Evolutionary conservation across 2,329 filamentous ascomycete genomes (phyloP), one percentile per base, ranked within the genome.

Genomic region (Simplicillium sp.): DNA sequence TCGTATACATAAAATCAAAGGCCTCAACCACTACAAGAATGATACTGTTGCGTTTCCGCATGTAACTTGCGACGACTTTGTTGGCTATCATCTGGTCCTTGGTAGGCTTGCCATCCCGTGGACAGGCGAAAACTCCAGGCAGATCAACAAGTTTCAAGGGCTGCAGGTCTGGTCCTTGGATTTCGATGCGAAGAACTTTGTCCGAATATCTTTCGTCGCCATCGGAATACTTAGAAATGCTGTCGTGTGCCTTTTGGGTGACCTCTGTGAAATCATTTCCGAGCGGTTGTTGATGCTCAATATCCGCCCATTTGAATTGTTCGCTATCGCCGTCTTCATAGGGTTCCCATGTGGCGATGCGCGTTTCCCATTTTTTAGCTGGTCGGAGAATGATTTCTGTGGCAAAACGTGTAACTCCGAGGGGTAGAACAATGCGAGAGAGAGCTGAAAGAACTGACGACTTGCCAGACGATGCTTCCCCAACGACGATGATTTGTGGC

Each of bases 381-480:
- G 65, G 61, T 7, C 70, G 62, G 11, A 79, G 58, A 17, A 73
- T 64, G 6, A 80, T 55, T 48, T 80, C 72, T 0, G 71, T 74
- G 0, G 64, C 68, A 35, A 71, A 70, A 0, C 70, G 60, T 0
- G 71, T 74, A 2, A 66, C 60, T n/a, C n/a, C n/a, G n/a, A n/a
- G n/a, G 4, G 70, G 70, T 32, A 74, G 71, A 0, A 62, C 60
- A 29, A 73, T 68, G 0, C 66, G 66, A 0, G 70, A 73, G 28
- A 75, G 45, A 14, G 63, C 88, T 56, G 92, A 85, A 25, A 92
- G 66, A 14, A 92, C 82, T 2, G 85, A 90, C 58, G 82, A 87
- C 67, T 94, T 94, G 53, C 87, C 87, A 34, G 85, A 87, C 0
- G 84, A 89, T 55, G 92, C 87, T 50, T 86, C 87, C 45, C 87